phyloP scores from a whole-genome alignment of 2,329 filamentous ascomycete genomes.

The Calonectria fujianensis region DNA sequence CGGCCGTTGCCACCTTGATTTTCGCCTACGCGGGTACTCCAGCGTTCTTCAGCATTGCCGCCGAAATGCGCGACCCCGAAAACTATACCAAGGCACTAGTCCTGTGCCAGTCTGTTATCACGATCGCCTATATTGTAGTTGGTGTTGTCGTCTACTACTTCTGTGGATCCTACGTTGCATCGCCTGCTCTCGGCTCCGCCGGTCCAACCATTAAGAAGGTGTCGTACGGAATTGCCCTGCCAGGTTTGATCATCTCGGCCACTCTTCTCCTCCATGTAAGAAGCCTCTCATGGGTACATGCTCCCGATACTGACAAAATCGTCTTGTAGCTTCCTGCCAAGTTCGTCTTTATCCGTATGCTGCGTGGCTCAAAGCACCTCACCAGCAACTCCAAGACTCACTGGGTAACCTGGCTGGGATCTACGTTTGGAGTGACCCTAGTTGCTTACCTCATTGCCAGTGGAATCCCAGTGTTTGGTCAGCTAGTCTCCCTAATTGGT shows the following conservation, averaged over 20 bases:
- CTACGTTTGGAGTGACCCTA: constrained; percentile 46
- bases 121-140: constrained; percentile 57
- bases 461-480: constrained; percentile 11
- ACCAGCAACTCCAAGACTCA: constrained; percentile 51
- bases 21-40: constrained; percentile 61
- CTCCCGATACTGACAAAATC: neutral
- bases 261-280: constrained; percentile 54
- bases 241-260: constrained; percentile 51
- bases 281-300: neutral
- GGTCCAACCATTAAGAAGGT: constrained; percentile 64
- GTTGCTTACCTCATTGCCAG: constrained; percentile 52
- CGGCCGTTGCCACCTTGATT: constrained; percentile 56
- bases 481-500: constrained; percentile 54
- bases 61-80: constrained; percentile 58
- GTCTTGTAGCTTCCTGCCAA: constrained; percentile 41
- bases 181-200: constrained; percentile 66
- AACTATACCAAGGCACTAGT: constrained; percentile 52
- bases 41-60: constrained; percentile 56
- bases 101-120: constrained; percentile 52
- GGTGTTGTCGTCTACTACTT: constrained; percentile 64
- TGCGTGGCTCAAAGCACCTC: constrained; percentile 55
- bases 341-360: constrained; percentile 55
- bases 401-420: constrained; percentile 56
- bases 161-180: constrained; percentile 66
- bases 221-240: constrained; percentile 61